phyloP scores from a whole-genome alignment of 129 eudicot genomes.

The Deinandra increscens region DNA sequence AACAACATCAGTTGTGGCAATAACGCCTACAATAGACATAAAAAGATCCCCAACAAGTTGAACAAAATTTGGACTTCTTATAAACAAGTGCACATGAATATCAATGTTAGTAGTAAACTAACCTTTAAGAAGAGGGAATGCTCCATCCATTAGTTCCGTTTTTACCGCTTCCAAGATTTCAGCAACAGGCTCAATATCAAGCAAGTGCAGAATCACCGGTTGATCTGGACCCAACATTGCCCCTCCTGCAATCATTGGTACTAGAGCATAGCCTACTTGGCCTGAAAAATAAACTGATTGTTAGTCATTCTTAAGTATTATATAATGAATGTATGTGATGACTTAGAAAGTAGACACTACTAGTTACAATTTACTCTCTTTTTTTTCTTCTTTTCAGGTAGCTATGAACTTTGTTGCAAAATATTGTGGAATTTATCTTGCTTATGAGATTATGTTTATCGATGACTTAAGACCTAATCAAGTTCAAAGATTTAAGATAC shows the following conservation, averaged over 20 bases:
- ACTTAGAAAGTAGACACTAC: conserved; percentile 17
- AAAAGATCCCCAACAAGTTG: neutral
- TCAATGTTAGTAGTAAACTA: neutral
- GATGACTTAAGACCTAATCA: neutral
- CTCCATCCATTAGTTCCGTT: conserved; percentile 86
- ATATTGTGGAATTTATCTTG: neutral
- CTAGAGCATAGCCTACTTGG: conserved; percentile 91
- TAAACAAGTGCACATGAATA: neutral
- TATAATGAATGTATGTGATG: conserved; percentile 15
- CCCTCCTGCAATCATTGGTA: conserved; percentile 94
- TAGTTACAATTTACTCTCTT: neutral
- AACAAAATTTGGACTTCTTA: neutral
- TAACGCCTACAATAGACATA: conserved; percentile 47
- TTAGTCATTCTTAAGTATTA: neutral
- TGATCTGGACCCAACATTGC: conserved; percentile 85
- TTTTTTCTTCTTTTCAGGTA: neutral
- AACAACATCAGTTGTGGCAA: conserved; percentile 64
- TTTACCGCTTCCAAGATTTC: conserved; percentile 87
- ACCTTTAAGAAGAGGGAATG: conserved; percentile 95
- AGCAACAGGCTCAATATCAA: conserved; percentile 77
- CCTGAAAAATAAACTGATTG: conserved; percentile 40
- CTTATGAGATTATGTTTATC: neutral
- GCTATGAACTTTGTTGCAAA: conserved; percentile 12
- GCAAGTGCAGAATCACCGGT: conserved; percentile 83
- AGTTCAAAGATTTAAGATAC: neutral